Percentiles rank a stretch among this genome's conserved stretches.
Evolutionary conservation across 2,329 filamentous ascomycete genomes (phyloP).

Genomic region (Colletotrichum sp.): DNA sequence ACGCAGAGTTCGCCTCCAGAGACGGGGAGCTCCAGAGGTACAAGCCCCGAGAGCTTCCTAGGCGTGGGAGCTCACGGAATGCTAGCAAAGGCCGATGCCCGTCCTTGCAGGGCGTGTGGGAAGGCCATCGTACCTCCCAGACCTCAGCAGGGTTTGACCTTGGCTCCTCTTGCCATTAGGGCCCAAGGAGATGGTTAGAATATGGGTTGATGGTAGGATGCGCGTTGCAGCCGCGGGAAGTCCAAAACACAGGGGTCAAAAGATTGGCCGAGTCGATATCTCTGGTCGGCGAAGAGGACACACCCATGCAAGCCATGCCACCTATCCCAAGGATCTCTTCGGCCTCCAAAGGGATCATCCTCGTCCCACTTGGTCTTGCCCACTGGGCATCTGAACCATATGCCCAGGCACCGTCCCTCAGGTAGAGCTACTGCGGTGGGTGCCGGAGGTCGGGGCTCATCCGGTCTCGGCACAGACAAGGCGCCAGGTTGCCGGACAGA

Average conservation of each 20-base stretch:
- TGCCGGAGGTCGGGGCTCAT: slow-evolving; percentile 12
- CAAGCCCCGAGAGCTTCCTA: slow-evolving; percentile 3
- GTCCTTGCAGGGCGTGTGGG: slow-evolving; percentile 9
- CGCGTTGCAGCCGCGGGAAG: slow-evolving; percentile 14
- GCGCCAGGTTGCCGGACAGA: slow-evolving; percentile 10
- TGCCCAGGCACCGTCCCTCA: slow-evolving; percentile 13
- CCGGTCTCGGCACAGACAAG: slow-evolving; percentile 17
- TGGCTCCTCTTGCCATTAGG: slow-evolving; percentile 1
- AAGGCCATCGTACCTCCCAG: neutral
- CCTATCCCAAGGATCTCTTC: neutral
- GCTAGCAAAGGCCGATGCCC: slow-evolving; percentile 16
- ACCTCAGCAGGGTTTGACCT: slow-evolving; percentile 16
- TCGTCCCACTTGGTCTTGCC: neutral
- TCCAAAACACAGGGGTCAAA: slow-evolving; percentile 14
- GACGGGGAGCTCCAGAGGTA: neutral
- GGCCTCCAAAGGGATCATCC: neutral
- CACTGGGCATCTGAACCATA: slow-evolving; percentile 8
- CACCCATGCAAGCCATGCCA: neutral
- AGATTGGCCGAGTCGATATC: slow-evolving; percentile 9
- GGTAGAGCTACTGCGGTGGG: neutral
- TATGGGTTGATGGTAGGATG: slow-evolving; percentile 12
- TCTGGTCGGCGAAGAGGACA: neutral
- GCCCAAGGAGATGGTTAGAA: slow-evolving; percentile 18
- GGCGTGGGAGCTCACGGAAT: slow-evolving; percentile 1
- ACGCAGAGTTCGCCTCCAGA: neutral